phyloP scores from a whole-genome alignment of 179 eudicot species.

The Drosera spatulata region DNA sequence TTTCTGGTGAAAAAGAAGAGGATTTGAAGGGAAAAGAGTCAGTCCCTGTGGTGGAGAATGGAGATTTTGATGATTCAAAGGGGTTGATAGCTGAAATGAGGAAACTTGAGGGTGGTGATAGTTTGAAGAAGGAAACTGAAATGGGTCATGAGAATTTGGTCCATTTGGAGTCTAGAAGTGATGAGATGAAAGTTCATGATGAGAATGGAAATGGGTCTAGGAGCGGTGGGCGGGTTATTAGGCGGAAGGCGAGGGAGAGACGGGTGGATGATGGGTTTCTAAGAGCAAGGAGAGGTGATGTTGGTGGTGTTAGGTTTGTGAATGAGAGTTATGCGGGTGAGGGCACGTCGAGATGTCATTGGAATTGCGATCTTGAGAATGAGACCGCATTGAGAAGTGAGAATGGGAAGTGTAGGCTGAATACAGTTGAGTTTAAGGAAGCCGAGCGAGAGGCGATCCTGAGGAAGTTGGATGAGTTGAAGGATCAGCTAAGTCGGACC shows the following conservation, averaged over 20 bases:
- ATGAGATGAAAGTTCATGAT: constrained; percentile 14
- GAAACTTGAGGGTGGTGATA: constrained; percentile 15
- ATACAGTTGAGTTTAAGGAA: constrained; percentile 32
- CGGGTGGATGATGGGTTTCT: constrained; percentile 23
- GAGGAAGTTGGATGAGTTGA: constrained; percentile 73
- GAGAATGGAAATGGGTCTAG: constrained; percentile 24
- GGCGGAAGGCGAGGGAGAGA: constrained; percentile 26
- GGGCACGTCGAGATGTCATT: constrained; percentile 26
- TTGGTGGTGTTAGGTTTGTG: constrained; percentile 30
- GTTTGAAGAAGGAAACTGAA: constrained; percentile 8
- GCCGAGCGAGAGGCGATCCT: constrained; percentile 64
- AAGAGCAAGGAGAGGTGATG: constrained; percentile 27
- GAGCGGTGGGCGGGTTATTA: constrained; percentile 21
- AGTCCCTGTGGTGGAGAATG: constrained; percentile 17
- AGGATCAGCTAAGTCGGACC: constrained; percentile 51
- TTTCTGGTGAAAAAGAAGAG: constrained; percentile 30
- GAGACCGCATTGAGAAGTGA: constrained; percentile 12
- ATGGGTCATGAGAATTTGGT: constrained; percentile 4
- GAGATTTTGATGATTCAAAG: constrained; percentile 20
- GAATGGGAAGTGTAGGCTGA: constrained; percentile 19
- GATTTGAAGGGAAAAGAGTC: constrained; percentile 20
- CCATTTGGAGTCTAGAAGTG: constrained; percentile 14
- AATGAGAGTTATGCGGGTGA: constrained; percentile 27
- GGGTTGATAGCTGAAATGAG: constrained; percentile 9
- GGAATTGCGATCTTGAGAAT: constrained; percentile 23